Evolutionary conservation across 148 eudicot genomes (phyloP).

Genomic region (Chenopodium quinoa): DNA sequence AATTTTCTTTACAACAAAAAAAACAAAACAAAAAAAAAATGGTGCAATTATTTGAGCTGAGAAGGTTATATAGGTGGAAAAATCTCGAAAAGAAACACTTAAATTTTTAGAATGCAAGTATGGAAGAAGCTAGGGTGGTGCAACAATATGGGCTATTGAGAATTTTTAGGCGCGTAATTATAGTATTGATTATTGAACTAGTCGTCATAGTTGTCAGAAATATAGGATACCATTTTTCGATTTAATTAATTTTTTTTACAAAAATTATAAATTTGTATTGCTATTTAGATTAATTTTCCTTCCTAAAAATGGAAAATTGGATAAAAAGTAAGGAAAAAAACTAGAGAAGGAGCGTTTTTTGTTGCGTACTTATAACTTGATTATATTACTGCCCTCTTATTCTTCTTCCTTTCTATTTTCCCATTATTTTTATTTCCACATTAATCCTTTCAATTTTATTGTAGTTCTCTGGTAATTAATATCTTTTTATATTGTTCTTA

Average conservation of each 20-base stretch:
- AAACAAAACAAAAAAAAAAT: too few relatives aligned
- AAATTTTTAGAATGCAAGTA: not conserved
- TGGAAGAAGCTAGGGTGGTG: not conserved
- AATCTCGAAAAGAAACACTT: not conserved
- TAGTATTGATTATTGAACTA: not conserved
- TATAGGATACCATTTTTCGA: not conserved
- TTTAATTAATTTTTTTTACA: not conserved
- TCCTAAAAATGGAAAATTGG: slow-evolving; percentile 26
- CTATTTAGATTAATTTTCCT: not conserved
- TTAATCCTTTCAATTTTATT: not conserved
- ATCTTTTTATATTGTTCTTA: not conserved
- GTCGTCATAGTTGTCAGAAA: slow-evolving; percentile 1
- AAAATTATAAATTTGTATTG: not conserved
- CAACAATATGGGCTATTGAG: slow-evolving; percentile 14
- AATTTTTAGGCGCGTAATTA: slow-evolving; percentile 21
- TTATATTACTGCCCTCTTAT: not conserved
- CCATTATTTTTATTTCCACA: not conserved
- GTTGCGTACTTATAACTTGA: not conserved
- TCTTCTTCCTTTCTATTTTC: not conserved
- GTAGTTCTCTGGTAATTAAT: not conserved
- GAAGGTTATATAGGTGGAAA: not conserved
- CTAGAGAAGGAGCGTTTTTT: slow-evolving; percentile 18
- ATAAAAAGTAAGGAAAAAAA: not conserved
- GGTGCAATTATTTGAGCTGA: too few relatives aligned
- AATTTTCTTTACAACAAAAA: not conserved